A percentile compares a stretch with the other conserved stretches of the same genome.
phyloP scores from a whole-genome alignment of 805 yeast species.

The Cyberlindnera maclurae region DNA sequence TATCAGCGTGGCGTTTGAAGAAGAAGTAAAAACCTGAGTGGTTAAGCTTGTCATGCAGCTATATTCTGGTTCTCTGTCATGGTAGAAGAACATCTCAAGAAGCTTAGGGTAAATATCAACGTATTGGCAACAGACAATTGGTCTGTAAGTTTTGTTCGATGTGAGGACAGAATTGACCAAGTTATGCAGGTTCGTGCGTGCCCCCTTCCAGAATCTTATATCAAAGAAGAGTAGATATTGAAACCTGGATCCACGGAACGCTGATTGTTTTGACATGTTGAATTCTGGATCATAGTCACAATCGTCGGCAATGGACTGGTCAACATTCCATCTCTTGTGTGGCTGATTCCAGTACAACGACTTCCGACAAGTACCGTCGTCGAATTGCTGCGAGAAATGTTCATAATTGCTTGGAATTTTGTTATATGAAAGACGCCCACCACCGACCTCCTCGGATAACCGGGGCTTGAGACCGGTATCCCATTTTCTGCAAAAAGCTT shows the following conservation, averaged over 20 bases:
- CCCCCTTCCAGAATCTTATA: constrained; percentile 60
- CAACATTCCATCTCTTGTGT: constrained; percentile 41
- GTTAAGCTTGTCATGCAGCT: constrained; percentile 66
- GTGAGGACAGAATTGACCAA: constrained; percentile 59
- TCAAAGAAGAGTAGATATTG: constrained; percentile 50
- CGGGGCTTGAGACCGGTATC: constrained; percentile 35
- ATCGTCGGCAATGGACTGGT: constrained; percentile 33
- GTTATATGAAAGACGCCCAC: background rate
- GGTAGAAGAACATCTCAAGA: constrained; percentile 57
- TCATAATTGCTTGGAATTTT: background rate
- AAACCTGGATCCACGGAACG: constrained; percentile 33
- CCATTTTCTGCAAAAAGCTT: constrained; percentile 60
- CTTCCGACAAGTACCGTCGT: too few relatives aligned
- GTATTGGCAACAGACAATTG: constrained; percentile 66
- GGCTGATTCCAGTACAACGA: constrained; percentile 31
- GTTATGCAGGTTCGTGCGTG: constrained; percentile 53
- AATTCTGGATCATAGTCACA: constrained; percentile 35
- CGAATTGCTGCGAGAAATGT: background rate
- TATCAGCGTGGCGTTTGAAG: constrained; percentile 59
- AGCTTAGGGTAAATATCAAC: constrained; percentile 76
- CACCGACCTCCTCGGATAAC: background rate
- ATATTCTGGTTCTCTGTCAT: constrained; percentile 75
- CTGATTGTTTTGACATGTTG: constrained; percentile 1
- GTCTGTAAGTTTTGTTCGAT: constrained; percentile 48
- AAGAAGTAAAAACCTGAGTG: constrained; percentile 76